A percentile compares a stretch with the other conserved stretches of the same genome.
phyloP scores from a whole-genome alignment of 306 rosid species.

The Quercus ilex region DNA sequence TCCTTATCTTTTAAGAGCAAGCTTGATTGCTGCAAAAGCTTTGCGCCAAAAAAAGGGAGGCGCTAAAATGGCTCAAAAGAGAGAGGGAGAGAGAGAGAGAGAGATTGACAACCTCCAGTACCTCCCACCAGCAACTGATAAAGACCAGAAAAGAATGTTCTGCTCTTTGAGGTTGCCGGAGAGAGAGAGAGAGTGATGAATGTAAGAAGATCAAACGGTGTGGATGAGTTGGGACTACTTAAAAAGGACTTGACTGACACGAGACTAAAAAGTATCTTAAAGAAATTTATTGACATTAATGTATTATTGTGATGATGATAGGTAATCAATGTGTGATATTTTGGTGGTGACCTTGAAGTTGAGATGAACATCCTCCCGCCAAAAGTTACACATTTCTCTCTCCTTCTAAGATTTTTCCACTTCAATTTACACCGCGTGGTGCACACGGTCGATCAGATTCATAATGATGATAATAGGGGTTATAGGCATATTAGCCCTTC shows the following conservation, averaged over 20 bases:
- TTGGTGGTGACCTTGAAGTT: slow-evolving; percentile 30
- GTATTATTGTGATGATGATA: slow-evolving; percentile 1
- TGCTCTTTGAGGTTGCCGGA: slow-evolving; percentile 25
- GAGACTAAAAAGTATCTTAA: slow-evolving; percentile 13
- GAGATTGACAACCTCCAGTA: slow-evolving; percentile 38
- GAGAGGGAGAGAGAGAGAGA: slow-evolving; percentile 31
- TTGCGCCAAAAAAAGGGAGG: slow-evolving; percentile 53
- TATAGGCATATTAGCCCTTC: slow-evolving; percentile 9
- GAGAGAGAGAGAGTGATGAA: slow-evolving; percentile 5
- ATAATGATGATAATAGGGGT: background rate
- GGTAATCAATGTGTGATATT: slow-evolving; percentile 32
- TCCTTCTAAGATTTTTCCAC: background rate
- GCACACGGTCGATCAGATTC: slow-evolving; percentile 27
- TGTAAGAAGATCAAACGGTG: slow-evolving; percentile 30
- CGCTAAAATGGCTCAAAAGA: slow-evolving; percentile 55
- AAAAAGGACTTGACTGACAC: slow-evolving; percentile 15
- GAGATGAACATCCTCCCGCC: slow-evolving; percentile 6
- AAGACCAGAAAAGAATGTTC: slow-evolving; percentile 42
- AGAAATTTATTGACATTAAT: slow-evolving; percentile 3
- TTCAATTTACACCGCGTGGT: slow-evolving; percentile 34
- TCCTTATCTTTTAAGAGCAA: slow-evolving; percentile 55
- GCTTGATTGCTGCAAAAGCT: slow-evolving; percentile 90
- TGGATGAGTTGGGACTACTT: slow-evolving; percentile 31
- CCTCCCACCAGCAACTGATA: slow-evolving; percentile 73
- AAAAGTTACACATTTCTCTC: slow-evolving; percentile 14